phyloP scores from a whole-genome alignment of 75 land plant species.

The Pinus albicaulis region DNA sequence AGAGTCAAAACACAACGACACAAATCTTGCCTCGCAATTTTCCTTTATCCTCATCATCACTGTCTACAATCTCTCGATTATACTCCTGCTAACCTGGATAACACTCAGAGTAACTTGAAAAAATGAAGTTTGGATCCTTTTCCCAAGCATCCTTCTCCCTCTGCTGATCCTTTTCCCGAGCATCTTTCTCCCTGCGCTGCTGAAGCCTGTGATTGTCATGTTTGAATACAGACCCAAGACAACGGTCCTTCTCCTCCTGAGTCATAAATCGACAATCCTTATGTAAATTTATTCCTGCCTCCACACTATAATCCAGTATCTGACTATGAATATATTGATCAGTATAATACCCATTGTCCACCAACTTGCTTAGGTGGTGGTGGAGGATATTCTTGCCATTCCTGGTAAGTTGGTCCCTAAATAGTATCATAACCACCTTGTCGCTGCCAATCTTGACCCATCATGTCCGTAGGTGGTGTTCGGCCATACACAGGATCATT shows the following conservation, averaged over 20 bases:
- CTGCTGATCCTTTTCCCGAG: conserved; percentile 71
- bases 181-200: too few species aligned
- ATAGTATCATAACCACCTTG: conserved; percentile 82
- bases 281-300: conserved; percentile 17
- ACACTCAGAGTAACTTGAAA: conserved; percentile 95
- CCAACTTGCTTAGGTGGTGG: conserved; percentile 40
- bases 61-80: conserved; percentile 89
- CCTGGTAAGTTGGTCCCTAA: conserved; percentile 79
- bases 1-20: too few species aligned
- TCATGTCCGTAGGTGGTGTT: conserved; percentile 62
- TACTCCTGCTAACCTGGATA: conserved; percentile 99
- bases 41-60: conserved; percentile 97
- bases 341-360: conserved; percentile 71
- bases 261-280: conserved; percentile 90
- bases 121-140: conserved; percentile 97
- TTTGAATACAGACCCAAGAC: conserved; percentile 96
- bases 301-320: conserved; percentile 41
- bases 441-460: conserved; percentile 69
- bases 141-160: conserved; percentile 93
- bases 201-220: conserved; percentile 84
- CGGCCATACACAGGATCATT: conserved; percentile 81
- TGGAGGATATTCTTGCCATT: conserved; percentile 80
- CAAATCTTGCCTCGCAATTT: too few species aligned
- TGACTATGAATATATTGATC: conserved; percentile 75
- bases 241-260: conserved; percentile 97